These are phyloP conservation scores for Anaeromyces robustus DNA, from an alignment of 192 early-diverging fungal species.

Conservation along the genomic window DNA sequence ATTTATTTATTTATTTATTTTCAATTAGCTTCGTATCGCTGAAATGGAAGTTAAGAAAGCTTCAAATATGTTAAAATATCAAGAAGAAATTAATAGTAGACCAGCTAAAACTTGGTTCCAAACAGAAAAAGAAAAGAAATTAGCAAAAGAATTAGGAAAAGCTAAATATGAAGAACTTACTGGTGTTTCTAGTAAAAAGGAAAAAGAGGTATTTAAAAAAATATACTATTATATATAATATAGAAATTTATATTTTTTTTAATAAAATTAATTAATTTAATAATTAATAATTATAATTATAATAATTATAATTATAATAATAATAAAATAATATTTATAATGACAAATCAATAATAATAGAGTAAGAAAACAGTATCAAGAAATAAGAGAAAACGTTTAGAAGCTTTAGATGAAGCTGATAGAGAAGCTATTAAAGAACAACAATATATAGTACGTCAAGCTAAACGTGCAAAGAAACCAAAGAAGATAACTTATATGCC, in stretches of 20 bases:
- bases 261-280: too few species aligned
- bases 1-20: not conserved
- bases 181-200: not conserved
- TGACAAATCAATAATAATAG: too few species aligned
- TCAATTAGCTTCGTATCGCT: conserved; percentile 37
- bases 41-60: conserved; percentile 86
- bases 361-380: not conserved
- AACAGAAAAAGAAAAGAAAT: conserved; percentile 52
- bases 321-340: too few species aligned
- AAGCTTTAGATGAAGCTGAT: not conserved
- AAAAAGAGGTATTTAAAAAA: not conserved
- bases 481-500: not conserved
- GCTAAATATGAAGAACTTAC: not conserved
- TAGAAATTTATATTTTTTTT: not conserved
- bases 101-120: conserved; percentile 96
- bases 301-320: too few species aligned
- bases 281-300: too few species aligned
- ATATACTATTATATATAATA: not conserved
- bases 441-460: not conserved
- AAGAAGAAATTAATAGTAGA: conserved; percentile 71
- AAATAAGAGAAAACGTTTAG: not conserved
- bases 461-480: not conserved
- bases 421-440: not conserved
- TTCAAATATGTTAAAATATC: conserved; percentile 66
- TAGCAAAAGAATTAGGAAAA: conserved; percentile 26